Base-by-base conservation (phyloP, 129 eudicot genomes). In the Glebionis coronaria region DNA sequence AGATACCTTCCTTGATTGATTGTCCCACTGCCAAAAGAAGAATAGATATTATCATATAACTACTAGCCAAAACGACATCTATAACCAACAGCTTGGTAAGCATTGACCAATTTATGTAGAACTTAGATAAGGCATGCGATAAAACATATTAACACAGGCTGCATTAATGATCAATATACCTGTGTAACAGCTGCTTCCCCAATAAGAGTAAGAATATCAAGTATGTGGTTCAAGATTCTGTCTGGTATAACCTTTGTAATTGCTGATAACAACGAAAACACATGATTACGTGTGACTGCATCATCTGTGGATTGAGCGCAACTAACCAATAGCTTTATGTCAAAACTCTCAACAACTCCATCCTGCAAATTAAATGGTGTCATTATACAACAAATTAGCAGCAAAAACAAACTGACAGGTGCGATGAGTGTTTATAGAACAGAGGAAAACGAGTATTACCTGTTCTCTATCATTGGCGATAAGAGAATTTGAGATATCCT, bases 161-260 rank as follows among this genome's bases (percentile, higher is more conserved):
- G 56, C 31, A 18, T 54, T 15, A 63, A 61, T 19, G 55, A 51
- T 14, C 12, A 29, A 46, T 46, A 79, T 42, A 87, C 95, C 94
- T 92, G 96, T 47, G 83, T 80, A 46, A 88, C 82, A 61, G 96
- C 84, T 44, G 95, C 83, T 73, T 88, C 84, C 23, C 85, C 85
- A 18, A 80, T 75, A 53, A 81, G 78, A 23, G 88, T 73, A 49
- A 88, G 78, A 72, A 93, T 88, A 79, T 86, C 97, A 27, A 82
- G 74, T 50, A 84, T 79, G 59, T 84, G 86, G 69, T 82, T 88
- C 81, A 84, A 75, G 65, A 86, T 82, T 76, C 71, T 77, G 38
- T 84, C 88, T 1, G 96, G 96, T 8, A 76, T 44, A 56, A 84
- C 82, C 83, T 82, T 93, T 66, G 87, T 74, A 72, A 93, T 70